Base-by-base conservation (phyloP, 2,329 filamentous ascomycete species). In the Diplodia intermedia region DNA sequence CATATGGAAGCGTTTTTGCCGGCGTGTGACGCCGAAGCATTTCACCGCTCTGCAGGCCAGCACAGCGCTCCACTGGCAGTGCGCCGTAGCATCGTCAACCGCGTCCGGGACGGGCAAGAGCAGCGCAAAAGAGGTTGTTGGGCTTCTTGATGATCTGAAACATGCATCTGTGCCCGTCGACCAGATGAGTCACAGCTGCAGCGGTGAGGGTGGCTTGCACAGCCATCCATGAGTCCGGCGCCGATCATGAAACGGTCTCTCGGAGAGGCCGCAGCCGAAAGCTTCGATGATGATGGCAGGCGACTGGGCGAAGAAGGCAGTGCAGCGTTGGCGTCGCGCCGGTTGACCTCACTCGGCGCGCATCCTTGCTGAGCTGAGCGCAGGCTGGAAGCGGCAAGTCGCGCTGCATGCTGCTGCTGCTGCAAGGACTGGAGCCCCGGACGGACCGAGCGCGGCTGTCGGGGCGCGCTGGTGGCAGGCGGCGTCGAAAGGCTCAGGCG, bases 361-460 rank as follows among this genome's bases (percentile, higher is more conserved):
- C 43, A 62, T 53, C 55, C 66, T 50, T 68, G 66, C 66, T 62
- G 55, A 68, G 66, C 66, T 68, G 66, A 68, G 66, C 18, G 40
- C 31, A 33, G 29, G 54, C 52, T 56, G 40, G 63, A 56, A 40
- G 65, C 65, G 57, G 57, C 65, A 47, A 66, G 53, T 47, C 53
- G 53, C 38, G 65, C 65, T 49, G 55, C 53, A 68, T 31, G 66
- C 33, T 26, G 47, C 33, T 26, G 47, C 33, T 26, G 47, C 55
- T 67, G 66, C 66, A 67, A 67, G 66, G 66, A 67, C 53, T 26
- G 26, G 26, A 26, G 26, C 26, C 26, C 26, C 63, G 52, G 65
- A 36, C 55, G 65, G 65, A 61, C 54, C 49, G 66, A 52, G 43
- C 66, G 66, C n/a, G 4, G 26, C 3, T 61, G 66, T 62, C 55